Base-by-base conservation (phyloP, 139 green algal genomes). In the Eudorina sp. region DNA sequence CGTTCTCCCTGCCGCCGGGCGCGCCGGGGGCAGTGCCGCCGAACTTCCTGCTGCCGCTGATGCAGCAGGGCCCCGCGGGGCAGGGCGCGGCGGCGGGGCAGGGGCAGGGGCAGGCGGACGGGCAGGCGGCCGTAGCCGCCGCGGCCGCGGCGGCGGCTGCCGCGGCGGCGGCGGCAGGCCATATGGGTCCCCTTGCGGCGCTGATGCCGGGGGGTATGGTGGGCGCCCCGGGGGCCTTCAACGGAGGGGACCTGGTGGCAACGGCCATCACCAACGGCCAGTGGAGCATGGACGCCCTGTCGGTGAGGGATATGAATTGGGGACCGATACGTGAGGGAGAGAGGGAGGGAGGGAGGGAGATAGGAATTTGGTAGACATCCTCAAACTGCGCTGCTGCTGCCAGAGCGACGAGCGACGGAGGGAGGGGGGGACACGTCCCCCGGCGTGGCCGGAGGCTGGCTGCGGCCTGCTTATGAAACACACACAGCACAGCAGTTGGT, bases 281-380 rank as follows among this genome's bases (percentile, higher is more conserved):
- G 55, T 84, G 77, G 77, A 72, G 77, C 77, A 72, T 84, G 53
- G 77, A 84, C 14, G 77, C 77, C 3, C 19, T 84, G 0, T 53
- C 72, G 77, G 77, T 72, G 36, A 41, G 77, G 0, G 62, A 41
- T 72, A n/a, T n/a, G n/a, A n/a, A n/a, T n/a, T n/a, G n/a, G n/a
- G n/a, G n/a, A n/a, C n/a, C n/a, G n/a, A n/a, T n/a, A n/a, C n/a
- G n/a, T n/a, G n/a, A n/a, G n/a, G n/a, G n/a, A n/a, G n/a, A n/a
- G n/a, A n/a, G n/a, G n/a, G n/a, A n/a, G n/a, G n/a, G n/a, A n/a
- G n/a, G n/a, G n/a, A n/a, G n/a, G n/a, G n/a, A n/a, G n/a, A n/a
- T n/a, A n/a, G n/a, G n/a, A n/a, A n/a, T n/a, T n/a, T n/a, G n/a
- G n/a, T n/a, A n/a, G n/a, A n/a, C n/a, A n/a, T n/a, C n/a, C n/a